Evolutionary conservation across 179 eudicot species (phyloP).

Genomic region (Amaranthus tricolor): DNA sequence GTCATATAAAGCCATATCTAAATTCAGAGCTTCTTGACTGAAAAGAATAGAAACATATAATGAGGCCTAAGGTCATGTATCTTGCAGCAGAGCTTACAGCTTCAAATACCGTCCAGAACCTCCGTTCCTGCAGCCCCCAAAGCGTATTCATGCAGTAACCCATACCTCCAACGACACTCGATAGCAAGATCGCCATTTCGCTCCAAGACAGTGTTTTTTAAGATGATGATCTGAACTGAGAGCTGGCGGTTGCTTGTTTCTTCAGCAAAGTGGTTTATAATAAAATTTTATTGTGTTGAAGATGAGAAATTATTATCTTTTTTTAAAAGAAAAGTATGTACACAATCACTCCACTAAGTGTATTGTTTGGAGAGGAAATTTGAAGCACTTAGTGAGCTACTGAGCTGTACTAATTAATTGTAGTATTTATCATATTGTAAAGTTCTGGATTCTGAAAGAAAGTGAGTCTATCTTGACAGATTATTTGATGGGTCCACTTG

Average conservation of each 20-base stretch:
- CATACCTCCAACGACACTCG: constrained; percentile 22
- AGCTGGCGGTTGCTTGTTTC: not conserved
- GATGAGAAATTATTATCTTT: not conserved
- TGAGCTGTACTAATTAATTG: not conserved
- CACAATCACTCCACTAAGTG: not conserved
- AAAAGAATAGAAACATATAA: constrained; percentile 32
- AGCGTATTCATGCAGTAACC: constrained; percentile 28
- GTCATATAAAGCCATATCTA: constrained; percentile 21
- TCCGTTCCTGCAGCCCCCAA: constrained; percentile 33
- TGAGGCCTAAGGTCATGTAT: constrained; percentile 27
- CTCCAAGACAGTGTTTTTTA: not conserved
- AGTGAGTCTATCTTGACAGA: not conserved
- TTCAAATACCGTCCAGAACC: constrained; percentile 26
- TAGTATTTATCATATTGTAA: not conserved
- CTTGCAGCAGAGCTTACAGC: constrained; percentile 32
- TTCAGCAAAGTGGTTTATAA: not conserved
- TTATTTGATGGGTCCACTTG: not conserved
- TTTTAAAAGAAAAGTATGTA: not conserved
- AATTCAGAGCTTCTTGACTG: constrained; percentile 25
- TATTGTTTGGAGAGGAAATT: not conserved
- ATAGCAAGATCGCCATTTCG: constrained; percentile 29
- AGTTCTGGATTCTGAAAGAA: not conserved
- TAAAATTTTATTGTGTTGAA: not conserved
- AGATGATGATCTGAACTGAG: not conserved
- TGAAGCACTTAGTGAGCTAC: not conserved